Evolutionary conservation across 2,329 filamentous ascomycete genomes (phyloP), one percentile per base, ranked within the genome.

Genomic region (Paecilomyces sp.): DNA sequence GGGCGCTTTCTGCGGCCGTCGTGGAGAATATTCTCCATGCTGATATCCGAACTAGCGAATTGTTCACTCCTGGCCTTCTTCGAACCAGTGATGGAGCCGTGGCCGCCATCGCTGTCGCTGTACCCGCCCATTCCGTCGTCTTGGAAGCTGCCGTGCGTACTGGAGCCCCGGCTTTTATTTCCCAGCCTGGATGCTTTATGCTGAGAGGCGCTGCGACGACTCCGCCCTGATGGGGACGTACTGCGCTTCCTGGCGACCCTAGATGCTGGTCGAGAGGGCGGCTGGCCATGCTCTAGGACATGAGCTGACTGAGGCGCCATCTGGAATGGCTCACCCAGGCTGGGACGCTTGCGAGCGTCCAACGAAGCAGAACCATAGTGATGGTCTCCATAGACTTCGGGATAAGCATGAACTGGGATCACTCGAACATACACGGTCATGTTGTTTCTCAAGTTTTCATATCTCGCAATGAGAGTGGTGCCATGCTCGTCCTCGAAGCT

Each of bases 21-120:
- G 77, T 97, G 93, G 62, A 99, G 90, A 75, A 99, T 97, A 74
- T 99, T 99, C 68, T 97, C 92, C 67, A 97, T 86, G 74, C 93
- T 97, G 71, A 99, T 99, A 68, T 99, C 94, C 15, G 94, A 96
- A 73, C 91, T 97, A 55, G 91, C 92, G 69, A 96, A 85, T 65
- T 91, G 89, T 69, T 97, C 92, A 65, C 82, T 86, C 75, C 90
- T 92, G 67, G 83, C 85, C 74, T 89, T 89, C 69, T 89, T 88
- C 61, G 88, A 88, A 65, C 84, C 84, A 15, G 82, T 81, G 56
- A 89, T 83, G 58, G 91, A 92, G 65, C 86, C 88, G 62, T 89
- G 85, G 30, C 88, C 90, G 62, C 87, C 89, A 65, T 96, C 92
- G 67, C 90, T 92, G 74, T 92, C 95, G 77, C 91, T 96, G 75